Percentiles rank a stretch among this genome's conserved stretches.
phyloP scores from a whole-genome alignment of 345 rosid genomes.

The Streptanthus diversifolius region DNA sequence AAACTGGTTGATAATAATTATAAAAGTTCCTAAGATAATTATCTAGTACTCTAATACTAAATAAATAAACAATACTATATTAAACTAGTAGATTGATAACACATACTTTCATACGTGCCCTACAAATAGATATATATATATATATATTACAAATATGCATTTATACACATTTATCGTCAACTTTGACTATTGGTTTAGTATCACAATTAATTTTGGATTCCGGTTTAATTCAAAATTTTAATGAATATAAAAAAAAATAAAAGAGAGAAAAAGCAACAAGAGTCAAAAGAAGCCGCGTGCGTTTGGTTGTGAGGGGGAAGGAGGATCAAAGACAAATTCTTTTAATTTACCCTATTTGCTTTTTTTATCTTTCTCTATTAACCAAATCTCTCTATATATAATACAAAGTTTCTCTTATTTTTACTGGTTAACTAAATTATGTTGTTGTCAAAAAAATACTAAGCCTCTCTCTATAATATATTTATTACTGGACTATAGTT shows the following conservation, averaged over 20 bases:
- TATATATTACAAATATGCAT: neutral
- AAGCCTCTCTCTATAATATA: neutral
- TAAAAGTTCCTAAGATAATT: neutral
- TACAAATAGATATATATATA: neutral
- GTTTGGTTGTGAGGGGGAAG: slow-evolving; percentile 27
- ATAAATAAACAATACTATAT: neutral
- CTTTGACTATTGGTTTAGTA: neutral
- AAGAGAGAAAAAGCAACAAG: neutral
- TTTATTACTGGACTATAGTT: slow-evolving; percentile 16
- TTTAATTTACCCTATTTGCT: slow-evolving; percentile 19
- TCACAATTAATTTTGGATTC: slow-evolving; percentile 27
- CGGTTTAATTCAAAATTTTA: slow-evolving; percentile 9
- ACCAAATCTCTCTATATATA: neutral
- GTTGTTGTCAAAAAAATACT: no score
- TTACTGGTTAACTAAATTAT: no score
- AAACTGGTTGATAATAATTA: no score
- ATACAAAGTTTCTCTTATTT: neutral
- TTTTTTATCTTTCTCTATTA: neutral
- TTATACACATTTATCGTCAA: neutral
- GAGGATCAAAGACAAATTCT: slow-evolving; percentile 27
- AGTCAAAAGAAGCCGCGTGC: slow-evolving; percentile 17
- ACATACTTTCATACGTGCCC: neutral
- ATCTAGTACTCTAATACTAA: no score
- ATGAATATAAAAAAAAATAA: neutral
- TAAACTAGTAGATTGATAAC: neutral